phyloP scores from a whole-genome alignment of 108 stramenopile species.

The Bacterosira constricta region DNA sequence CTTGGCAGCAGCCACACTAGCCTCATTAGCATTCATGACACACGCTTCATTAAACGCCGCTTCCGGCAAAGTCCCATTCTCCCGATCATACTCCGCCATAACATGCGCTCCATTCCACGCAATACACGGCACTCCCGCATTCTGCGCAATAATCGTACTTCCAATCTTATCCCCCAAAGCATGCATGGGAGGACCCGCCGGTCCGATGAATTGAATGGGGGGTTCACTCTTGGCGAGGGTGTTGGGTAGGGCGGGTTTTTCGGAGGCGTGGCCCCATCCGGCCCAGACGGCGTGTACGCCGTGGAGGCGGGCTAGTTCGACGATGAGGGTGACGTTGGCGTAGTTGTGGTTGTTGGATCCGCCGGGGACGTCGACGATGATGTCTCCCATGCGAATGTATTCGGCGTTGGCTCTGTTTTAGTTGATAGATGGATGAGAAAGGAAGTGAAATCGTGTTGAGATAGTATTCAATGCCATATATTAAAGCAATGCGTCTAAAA shows the following conservation, averaged over 20 bases:
- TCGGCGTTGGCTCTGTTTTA: slow-evolving; percentile 95
- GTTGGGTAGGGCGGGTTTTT: slow-evolving; percentile 96
- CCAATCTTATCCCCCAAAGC: slow-evolving; percentile 99
- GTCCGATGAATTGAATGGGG: slow-evolving; percentile 97
- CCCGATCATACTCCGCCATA: slow-evolving; percentile 74
- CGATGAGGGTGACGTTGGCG: slow-evolving; percentile 99
- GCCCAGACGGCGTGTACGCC: slow-evolving; percentile 99
- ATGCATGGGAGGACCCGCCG: slow-evolving; percentile 96
- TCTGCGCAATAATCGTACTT: slow-evolving; percentile 98
- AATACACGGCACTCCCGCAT: slow-evolving; percentile 97
- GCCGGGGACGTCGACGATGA: slow-evolving; percentile 99
- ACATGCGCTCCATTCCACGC: slow-evolving; percentile 96
- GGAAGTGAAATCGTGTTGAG: neutral
- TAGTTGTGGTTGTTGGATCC: slow-evolving; percentile 99
- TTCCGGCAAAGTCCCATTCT: slow-evolving; percentile 78
- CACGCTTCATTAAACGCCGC: slow-evolving; percentile 88
- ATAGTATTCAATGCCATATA: too few species aligned
- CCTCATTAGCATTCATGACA: slow-evolving; percentile 81
- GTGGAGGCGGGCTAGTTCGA: slow-evolving; percentile 96
- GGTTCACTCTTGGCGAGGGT: slow-evolving; percentile 79
- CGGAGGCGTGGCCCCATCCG: slow-evolving; percentile 99
- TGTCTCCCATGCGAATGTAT: slow-evolving; percentile 99
- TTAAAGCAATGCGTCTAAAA: too few species aligned
- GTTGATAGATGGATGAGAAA: slow-evolving; percentile 15
- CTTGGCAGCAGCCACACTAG: slow-evolving; percentile 69